These are phyloP conservation scores for Rhizoctonia solani DNA, from an alignment of 1,284 basidiomycete species.

Conservation along the genomic window DNA sequence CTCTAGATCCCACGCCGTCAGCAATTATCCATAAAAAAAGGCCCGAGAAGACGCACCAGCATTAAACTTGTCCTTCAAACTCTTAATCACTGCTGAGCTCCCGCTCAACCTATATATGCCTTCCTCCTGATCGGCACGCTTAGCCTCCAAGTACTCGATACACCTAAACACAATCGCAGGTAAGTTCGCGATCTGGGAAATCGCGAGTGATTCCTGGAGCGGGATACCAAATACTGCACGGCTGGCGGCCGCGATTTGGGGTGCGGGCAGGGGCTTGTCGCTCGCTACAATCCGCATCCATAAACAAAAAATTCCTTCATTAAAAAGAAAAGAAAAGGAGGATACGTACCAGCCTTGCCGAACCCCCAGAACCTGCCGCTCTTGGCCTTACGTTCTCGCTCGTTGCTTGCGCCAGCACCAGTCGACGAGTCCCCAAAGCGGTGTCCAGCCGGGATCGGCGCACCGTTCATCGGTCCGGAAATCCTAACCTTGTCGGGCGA, in stretches of 20 bases:
- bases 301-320: too few relatives aligned
- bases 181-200: conserved; percentile 86
- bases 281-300: too few relatives aligned
- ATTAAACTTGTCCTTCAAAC: conserved; percentile 91
- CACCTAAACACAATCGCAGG: conserved; percentile 95
- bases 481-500: conserved; percentile 81
- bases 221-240: conserved; percentile 89
- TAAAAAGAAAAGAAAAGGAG: conserved; percentile 13
- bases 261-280: conserved; percentile 20
- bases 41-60: conserved; percentile 57
- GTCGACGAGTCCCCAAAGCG: conserved; percentile 74
- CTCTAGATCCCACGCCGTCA: conserved; percentile 54
- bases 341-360: conserved; percentile 46
- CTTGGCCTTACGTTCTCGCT: conserved; percentile 86
- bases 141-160: conserved; percentile 87
- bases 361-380: conserved; percentile 88
- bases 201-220: conserved; percentile 83
- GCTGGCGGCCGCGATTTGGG: conserved; percentile 52
- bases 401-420: conserved; percentile 44
- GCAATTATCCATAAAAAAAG: neutral
- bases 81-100: conserved; percentile 92
- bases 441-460: conserved; percentile 84
- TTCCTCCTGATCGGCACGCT: conserved; percentile 93
- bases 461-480: conserved; percentile 85
- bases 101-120: conserved; percentile 96